Conservation (phyloP, 169 alveolate genomes). For the Babesia bovis region DNA sequence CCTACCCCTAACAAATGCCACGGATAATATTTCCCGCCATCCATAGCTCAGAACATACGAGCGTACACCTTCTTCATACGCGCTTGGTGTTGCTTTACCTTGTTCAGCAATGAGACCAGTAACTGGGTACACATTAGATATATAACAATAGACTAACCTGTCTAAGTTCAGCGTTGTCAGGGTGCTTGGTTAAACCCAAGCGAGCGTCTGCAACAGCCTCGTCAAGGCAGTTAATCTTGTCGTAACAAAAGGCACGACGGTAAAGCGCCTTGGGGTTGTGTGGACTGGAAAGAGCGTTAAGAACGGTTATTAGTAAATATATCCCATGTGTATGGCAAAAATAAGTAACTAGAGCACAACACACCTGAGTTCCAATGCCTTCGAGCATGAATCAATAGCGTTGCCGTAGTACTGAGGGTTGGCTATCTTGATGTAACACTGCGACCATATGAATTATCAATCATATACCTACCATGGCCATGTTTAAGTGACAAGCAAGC, state of each 20-base stretch:
- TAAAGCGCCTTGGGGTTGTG: slow-evolving; percentile 53
- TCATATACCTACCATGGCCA: slow-evolving; percentile 53
- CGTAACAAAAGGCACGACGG: slow-evolving; percentile 62
- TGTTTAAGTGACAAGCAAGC: slow-evolving; percentile 48
- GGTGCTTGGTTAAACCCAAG: slow-evolving; percentile 22
- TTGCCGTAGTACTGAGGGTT: slow-evolving; percentile 24
- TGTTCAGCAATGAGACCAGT: slow-evolving; percentile 25
- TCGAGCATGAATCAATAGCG: slow-evolving; percentile 41
- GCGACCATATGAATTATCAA: not conserved
- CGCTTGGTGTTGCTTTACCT: slow-evolving; percentile 48
- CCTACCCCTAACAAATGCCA: not conserved
- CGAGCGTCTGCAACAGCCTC: slow-evolving; percentile 46
- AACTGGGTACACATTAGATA: slow-evolving; percentile 16
- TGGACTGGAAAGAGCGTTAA: slow-evolving; percentile 3
- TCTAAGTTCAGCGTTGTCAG: slow-evolving; percentile 46
- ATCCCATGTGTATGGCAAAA: not conserved
- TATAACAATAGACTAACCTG: slow-evolving; percentile 2
- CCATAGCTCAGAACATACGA: slow-evolving; percentile 41
- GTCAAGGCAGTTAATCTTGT: slow-evolving; percentile 58
- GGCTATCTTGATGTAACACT: slow-evolving; percentile 62
- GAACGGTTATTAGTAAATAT: not conserved
- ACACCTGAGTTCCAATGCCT: slow-evolving; percentile 50
- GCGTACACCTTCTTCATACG: slow-evolving; percentile 54
- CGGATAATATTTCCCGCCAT: not conserved
- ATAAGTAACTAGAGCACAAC: not conserved